A percentile compares a stretch with the other conserved stretches of the same genome.
phyloP scores from a whole-genome alignment of 495 filamentous ascomycete genomes.

The Xylaria curta region DNA sequence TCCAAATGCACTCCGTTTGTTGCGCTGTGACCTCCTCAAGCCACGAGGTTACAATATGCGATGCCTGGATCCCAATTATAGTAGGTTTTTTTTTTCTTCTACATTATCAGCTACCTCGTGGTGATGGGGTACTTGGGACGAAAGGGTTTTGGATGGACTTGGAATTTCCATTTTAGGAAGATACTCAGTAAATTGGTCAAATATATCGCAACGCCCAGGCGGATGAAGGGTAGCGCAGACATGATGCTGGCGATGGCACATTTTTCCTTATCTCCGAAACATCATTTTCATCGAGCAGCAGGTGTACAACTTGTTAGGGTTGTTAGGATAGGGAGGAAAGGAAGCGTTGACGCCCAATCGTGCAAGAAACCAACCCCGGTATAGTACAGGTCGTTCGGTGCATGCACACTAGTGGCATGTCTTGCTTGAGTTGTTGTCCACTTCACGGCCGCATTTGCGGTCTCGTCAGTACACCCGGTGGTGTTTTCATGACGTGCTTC shows the following conservation, averaged over 20 bases:
- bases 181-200: neutral
- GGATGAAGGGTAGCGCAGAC: slow-evolving; percentile 10
- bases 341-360: slow-evolving; percentile 20
- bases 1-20: slow-evolving; percentile 3
- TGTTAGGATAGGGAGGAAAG: neutral
- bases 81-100: too few species aligned
- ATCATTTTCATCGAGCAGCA: neutral
- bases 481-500: slow-evolving; percentile 24
- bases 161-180: neutral
- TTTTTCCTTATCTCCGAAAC: slow-evolving; percentile 4
- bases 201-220: slow-evolving; percentile 21
- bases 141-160: neutral
- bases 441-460: slow-evolving; percentile 20
- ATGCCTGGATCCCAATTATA: neutral
- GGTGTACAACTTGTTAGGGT: neutral
- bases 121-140: neutral
- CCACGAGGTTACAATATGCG: slow-evolving; percentile 14
- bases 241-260: neutral
- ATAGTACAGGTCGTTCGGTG: neutral
- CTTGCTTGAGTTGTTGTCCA: slow-evolving; percentile 14
- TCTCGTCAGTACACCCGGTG: slow-evolving; percentile 17
- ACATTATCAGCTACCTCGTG: slow-evolving; percentile 1
- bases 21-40: slow-evolving; percentile 13
- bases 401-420: slow-evolving; percentile 11
- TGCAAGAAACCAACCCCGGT: neutral